These are phyloP conservation scores for Yueomyces sp. DNA, from an alignment of 805 yeast genomes.

Conservation along the genomic window DNA sequence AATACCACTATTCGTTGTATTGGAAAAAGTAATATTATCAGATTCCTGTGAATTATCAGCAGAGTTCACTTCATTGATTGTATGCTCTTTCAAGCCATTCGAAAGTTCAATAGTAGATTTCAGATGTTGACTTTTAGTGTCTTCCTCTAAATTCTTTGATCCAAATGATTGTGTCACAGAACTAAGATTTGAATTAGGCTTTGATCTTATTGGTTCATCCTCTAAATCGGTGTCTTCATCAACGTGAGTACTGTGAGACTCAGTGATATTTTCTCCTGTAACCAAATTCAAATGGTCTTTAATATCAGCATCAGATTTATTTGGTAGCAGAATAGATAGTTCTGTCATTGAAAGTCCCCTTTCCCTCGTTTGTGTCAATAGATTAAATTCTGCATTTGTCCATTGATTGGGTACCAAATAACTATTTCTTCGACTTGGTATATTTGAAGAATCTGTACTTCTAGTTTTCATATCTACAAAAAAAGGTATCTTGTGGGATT, in stretches of 20 bases:
- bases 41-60: too few relatives aligned
- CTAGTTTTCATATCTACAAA: background rate
- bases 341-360: conserved; percentile 59
- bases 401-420: conserved; percentile 19
- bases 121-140: too few relatives aligned
- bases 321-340: conserved; percentile 57
- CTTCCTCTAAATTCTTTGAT: too few relatives aligned
- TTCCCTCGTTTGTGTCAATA: conserved; percentile 39
- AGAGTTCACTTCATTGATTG: too few relatives aligned
- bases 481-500: background rate
- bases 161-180: too few relatives aligned
- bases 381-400: conserved; percentile 59
- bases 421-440: background rate
- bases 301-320: conserved; percentile 64
- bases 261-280: conserved; percentile 18
- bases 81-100: too few relatives aligned
- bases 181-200: too few relatives aligned
- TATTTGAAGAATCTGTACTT: background rate
- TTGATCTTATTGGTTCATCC: background rate
- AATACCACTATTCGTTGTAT: too few relatives aligned
- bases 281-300: conserved; percentile 21
- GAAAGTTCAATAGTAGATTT: too few relatives aligned
- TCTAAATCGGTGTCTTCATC: conserved; percentile 2
- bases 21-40: too few relatives aligned
- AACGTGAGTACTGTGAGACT: background rate